phyloP scores from a whole-genome alignment of 2,329 filamentous ascomycete species.

The Aspergillus fumigatiaffinis region DNA sequence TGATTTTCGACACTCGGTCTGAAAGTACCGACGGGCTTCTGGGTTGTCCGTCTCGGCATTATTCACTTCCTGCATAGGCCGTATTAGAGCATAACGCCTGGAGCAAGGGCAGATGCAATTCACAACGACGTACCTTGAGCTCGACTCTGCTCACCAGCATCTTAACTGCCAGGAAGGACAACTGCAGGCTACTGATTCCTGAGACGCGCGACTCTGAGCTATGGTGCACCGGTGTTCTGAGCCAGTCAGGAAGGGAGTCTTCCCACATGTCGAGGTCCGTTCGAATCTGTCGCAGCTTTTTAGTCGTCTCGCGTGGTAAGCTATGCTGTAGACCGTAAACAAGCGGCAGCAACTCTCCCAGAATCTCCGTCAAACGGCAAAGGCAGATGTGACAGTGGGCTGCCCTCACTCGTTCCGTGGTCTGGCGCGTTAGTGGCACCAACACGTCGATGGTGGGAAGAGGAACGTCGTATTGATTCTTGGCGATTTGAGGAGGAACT shows the following conservation, averaged over 20 bases:
- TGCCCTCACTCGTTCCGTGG: constrained; percentile 42
- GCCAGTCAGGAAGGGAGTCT: constrained; percentile 43
- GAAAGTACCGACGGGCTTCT: constrained; percentile 48
- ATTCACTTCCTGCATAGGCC: constrained; percentile 35
- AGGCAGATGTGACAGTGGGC: constrained; percentile 52
- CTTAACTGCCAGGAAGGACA: constrained; percentile 43
- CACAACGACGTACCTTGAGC: constrained; percentile 37
- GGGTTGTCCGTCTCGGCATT: constrained; percentile 41
- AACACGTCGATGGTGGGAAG: constrained; percentile 46
- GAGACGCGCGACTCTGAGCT: constrained; percentile 33
- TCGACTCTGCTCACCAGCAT: constrained; percentile 47
- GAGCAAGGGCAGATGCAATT: neutral
- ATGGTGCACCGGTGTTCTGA: constrained; percentile 30
- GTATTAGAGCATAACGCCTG: neutral
- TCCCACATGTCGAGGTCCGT: constrained; percentile 46
- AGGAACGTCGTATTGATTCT: constrained; percentile 55
- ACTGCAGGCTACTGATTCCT: constrained; percentile 43
- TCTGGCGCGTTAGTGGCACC: constrained; percentile 32
- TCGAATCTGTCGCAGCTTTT: constrained; percentile 43
- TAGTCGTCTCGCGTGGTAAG: constrained; percentile 41
- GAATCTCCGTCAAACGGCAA: constrained; percentile 47
- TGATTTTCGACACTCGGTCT: constrained; percentile 42
- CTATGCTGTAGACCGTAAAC: constrained; percentile 45
- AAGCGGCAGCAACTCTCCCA: constrained; percentile 44
- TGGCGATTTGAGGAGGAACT: constrained; percentile 51